These are phyloP conservation scores for Gossypium thurberi DNA, from an alignment of 345 rosid genomes.

Conservation along the genomic window DNA sequence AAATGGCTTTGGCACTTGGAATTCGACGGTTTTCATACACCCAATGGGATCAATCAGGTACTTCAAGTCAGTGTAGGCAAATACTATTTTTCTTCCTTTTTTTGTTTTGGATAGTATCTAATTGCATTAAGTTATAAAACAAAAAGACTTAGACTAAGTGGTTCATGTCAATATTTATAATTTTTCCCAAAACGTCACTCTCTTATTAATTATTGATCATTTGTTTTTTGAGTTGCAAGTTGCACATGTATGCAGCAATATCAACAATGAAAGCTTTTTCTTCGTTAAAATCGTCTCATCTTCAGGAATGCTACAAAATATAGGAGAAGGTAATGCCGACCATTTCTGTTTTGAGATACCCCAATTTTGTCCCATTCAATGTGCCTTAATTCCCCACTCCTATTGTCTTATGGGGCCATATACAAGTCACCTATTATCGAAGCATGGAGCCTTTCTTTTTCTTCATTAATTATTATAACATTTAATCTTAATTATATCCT, in stretches of 20 bases:
- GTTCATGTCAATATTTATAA: no score
- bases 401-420: not conserved
- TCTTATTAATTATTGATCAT: not conserved
- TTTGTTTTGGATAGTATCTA: not conserved
- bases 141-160: no score
- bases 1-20: not conserved
- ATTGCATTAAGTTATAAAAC: no score
- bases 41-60: not conserved
- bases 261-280: not conserved
- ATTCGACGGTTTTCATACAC: not conserved
- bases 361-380: constrained; percentile 1
- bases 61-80: not conserved
- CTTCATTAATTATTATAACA: not conserved
- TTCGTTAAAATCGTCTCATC: not conserved
- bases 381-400: not conserved
- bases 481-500: no score
- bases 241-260: not conserved
- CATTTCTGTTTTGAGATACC: constrained; percentile 2
- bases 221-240: not conserved
- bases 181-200: not conserved
- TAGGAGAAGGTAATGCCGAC: not conserved
- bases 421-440: not conserved
- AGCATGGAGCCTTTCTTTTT: not conserved
- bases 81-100: not conserved
- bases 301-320: not conserved